These are phyloP conservation scores for Rhododendron simsii DNA, from an alignment of 148 eudicot genomes.

Conservation along the genomic window DNA sequence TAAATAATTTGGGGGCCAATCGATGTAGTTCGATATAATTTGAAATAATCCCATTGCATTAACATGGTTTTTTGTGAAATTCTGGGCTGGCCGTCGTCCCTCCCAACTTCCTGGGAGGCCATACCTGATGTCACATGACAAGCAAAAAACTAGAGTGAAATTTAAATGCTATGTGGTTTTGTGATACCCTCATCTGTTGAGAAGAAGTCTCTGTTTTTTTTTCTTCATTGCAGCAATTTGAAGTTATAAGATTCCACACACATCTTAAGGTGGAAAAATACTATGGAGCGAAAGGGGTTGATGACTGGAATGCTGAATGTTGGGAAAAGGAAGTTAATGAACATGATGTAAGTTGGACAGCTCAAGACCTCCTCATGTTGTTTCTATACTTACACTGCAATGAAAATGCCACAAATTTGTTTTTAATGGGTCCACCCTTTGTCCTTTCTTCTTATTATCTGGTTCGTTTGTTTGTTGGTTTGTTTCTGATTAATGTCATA, in stretches of 20 bases:
- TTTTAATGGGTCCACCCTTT: neutral
- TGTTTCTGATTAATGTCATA: neutral
- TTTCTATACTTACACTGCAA: neutral
- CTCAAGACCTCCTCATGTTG: neutral
- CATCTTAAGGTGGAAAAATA: conserved; percentile 40
- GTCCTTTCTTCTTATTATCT: neutral
- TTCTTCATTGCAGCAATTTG: conserved; percentile 35
- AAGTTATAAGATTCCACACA: conserved; percentile 37
- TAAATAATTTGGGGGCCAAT: neutral
- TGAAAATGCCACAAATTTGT: neutral
- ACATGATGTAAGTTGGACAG: conserved; percentile 40
- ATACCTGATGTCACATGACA: neutral
- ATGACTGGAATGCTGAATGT: conserved; percentile 33
- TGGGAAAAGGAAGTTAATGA: conserved; percentile 50
- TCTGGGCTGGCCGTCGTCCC: neutral
- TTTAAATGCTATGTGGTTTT: neutral
- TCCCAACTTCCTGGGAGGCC: neutral
- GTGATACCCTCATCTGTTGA: neutral
- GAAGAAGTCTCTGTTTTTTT: neutral
- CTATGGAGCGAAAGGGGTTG: conserved; percentile 50
- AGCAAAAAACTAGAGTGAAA: neutral
- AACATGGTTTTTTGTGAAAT: neutral
- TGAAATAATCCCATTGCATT: neutral
- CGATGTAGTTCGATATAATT: neutral
- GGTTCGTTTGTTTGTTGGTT: neutral